Evolutionary conservation across 176 grass and related monocot species (phyloP), one percentile per base, ranked within the genome.

Genomic region (Eragrostis curvula): DNA sequence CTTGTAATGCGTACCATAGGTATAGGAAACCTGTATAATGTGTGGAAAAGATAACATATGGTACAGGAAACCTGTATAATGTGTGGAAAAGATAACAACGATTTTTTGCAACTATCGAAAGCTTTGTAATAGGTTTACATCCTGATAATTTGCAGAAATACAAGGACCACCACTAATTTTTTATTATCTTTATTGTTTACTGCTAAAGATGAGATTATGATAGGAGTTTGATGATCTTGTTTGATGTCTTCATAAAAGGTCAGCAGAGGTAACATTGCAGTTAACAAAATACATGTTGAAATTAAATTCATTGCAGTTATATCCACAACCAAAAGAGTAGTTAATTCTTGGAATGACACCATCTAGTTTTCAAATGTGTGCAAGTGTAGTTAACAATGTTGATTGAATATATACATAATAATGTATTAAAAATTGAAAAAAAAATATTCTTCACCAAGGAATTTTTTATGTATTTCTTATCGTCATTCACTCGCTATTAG

Each of bases 1-100:
- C 62, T 85, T 85, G 83, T 77, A 48, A 76, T 48, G 63, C n/a
- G 18, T 5, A 15, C 18, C 68, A 23, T 75, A 80, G 43, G 30
- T 74, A 43, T 77, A 66, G 16, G 47, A 67, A 30, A 8, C 25
- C 9, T 74, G 18, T 68, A 68, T 86, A 75, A 32, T 47, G 11
- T 57, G 13, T 41, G 21, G 71, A 59, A 55, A n/a, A 62, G 52
- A 11, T n/a, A n/a, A n/a, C n/a, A n/a, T n/a, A n/a, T n/a, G 43
- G 30, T 74, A 43, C 70, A 66, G 16, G 47, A 67, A 30, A 8
- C 25, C 9, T 74, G 18, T 68, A 68, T 86, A 75, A 32, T 47
- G 11, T 57, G 13, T 41, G 21, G 71, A 59, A 55, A n/a, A 62
- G 52, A 25, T 74, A 69, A 28, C 8, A 46, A 23, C 3, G 9